These are phyloP conservation scores for Populus hybrid DNA, from an alignment of 441 rosid species.

Conservation along the genomic window DNA sequence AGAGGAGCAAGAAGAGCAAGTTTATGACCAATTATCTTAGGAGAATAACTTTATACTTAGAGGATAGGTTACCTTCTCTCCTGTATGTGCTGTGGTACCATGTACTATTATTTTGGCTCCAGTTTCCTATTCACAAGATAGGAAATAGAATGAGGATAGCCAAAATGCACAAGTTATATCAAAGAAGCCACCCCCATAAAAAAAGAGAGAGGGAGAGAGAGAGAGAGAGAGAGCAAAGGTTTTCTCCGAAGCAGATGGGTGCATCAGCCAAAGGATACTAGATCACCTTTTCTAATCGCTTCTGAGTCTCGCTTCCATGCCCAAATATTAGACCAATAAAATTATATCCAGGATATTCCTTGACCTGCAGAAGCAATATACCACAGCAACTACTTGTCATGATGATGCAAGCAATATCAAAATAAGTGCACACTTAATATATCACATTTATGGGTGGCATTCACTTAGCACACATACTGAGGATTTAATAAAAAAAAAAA, in stretches of 20 bases:
- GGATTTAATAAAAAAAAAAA: not conserved
- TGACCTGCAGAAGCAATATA: conserved; percentile 48
- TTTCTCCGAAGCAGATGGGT: not conserved
- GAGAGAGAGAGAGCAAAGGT: not conserved
- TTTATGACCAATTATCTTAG: not conserved
- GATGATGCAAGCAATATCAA: not conserved
- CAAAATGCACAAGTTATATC: not conserved
- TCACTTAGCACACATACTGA: not conserved
- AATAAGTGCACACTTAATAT: not conserved
- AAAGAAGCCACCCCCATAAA: not conserved
- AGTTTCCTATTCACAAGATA: conserved; percentile 57
- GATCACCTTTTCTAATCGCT: conserved; percentile 65
- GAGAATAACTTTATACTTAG: not conserved
- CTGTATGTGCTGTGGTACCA: conserved; percentile 51
- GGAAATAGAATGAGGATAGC: not conserved
- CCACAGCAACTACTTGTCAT: conserved; percentile 1
- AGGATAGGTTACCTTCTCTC: conserved; percentile 58
- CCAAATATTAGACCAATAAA: conserved; percentile 73
- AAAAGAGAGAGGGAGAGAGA: too few relatives aligned
- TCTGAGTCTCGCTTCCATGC: conserved; percentile 72
- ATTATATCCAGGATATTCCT: conserved; percentile 66
- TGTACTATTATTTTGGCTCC: conserved; percentile 66
- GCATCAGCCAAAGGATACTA: conserved; percentile 12
- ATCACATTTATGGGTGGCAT: not conserved
- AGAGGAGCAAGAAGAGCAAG: not conserved